phyloP scores from a whole-genome alignment of 306 rosid genomes.

The Acmispon strigosus region DNA sequence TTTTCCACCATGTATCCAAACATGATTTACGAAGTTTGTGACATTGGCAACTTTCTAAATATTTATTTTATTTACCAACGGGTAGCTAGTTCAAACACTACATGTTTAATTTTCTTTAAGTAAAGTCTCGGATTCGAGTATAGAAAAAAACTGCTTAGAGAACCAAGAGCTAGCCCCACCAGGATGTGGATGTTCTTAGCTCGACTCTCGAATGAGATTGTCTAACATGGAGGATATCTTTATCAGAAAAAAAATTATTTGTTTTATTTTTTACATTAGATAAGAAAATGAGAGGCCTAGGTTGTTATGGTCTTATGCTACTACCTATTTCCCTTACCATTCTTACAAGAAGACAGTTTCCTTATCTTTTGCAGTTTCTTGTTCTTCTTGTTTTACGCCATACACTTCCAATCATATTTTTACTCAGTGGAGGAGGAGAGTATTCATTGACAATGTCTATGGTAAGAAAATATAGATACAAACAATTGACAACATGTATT shows the following conservation, averaged over 20 bases:
- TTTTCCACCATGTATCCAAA: too few species aligned
- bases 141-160: too few species aligned
- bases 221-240: too few species aligned
- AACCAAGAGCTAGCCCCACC: too few species aligned
- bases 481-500: neutral
- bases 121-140: too few species aligned
- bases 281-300: neutral
- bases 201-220: too few species aligned
- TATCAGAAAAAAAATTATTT: too few species aligned
- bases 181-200: too few species aligned
- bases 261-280: neutral
- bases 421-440: conserved; percentile 48
- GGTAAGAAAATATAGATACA: conserved; percentile 30
- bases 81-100: too few species aligned
- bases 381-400: conserved; percentile 67
- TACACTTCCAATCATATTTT: conserved; percentile 51
- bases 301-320: neutral
- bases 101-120: too few species aligned
- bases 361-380: conserved; percentile 51
- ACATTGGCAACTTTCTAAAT: neutral
- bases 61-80: neutral
- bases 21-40: neutral
- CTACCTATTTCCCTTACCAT: neutral
- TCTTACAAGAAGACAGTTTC: neutral
- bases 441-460: conserved; percentile 41